Evolutionary conservation across 1,139 yeast species (phyloP).

Genomic region (Debaryomyces psychrophilus): DNA sequence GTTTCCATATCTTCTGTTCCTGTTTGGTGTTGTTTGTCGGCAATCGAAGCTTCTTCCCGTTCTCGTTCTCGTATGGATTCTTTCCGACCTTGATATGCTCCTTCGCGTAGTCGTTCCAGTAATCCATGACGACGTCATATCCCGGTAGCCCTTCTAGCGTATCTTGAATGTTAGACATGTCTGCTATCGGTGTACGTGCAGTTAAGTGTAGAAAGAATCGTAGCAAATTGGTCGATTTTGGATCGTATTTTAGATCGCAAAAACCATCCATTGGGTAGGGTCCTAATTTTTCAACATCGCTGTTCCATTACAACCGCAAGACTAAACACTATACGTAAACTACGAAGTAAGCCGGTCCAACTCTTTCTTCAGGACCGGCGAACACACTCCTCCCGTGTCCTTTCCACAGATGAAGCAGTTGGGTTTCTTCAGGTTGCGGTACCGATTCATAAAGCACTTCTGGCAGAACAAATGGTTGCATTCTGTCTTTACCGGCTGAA

Average conservation of each 20-base stretch:
- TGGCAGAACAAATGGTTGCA: slow-evolving; percentile 75
- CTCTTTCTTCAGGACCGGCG: slow-evolving; percentile 24
- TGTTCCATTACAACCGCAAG: not conserved
- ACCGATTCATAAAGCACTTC: slow-evolving; percentile 57
- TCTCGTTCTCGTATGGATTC: slow-evolving; percentile 70
- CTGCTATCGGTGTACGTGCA: not conserved
- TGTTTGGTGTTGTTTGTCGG: slow-evolving; percentile 58
- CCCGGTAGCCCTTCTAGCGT: slow-evolving; percentile 61
- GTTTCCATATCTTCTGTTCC: slow-evolving; percentile 72
- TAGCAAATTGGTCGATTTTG: not conserved
- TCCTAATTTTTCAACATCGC: no score
- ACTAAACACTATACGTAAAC: not conserved
- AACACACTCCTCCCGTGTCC: slow-evolving; percentile 57
- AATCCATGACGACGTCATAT: slow-evolving; percentile 53
- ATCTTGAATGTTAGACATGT: slow-evolving; percentile 35
- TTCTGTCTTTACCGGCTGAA: slow-evolving; percentile 58
- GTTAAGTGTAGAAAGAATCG: not conserved
- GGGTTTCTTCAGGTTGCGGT: slow-evolving; percentile 41
- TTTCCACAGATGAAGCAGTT: slow-evolving; percentile 60
- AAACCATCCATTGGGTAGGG: no score
- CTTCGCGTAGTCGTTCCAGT: slow-evolving; percentile 67
- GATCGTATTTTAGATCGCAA: not conserved
- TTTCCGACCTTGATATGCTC: slow-evolving; percentile 53
- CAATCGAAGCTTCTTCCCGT: slow-evolving; percentile 60
- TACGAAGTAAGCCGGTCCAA: slow-evolving; percentile 16